Percentiles rank a stretch among this genome's conserved stretches.
These are phyloP conservation scores for Prunus mongolica DNA, from an alignment of 306 rosid species.

Conservation along the genomic window DNA sequence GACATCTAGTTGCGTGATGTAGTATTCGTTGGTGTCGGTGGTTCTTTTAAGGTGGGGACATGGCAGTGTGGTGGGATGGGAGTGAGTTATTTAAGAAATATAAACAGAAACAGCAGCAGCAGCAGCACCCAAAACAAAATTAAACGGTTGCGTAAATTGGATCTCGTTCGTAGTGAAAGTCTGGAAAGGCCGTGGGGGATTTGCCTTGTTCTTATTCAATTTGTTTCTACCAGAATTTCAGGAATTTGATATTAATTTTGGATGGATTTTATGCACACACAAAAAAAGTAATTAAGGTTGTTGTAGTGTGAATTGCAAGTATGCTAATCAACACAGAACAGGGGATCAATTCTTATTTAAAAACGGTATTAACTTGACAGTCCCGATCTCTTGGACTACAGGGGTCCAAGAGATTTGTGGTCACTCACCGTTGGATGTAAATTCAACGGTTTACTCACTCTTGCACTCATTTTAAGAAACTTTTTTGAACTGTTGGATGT, in stretches of 20 bases:
- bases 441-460: no score
- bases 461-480: no score
- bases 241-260: background rate
- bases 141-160: background rate
- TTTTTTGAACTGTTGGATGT: no score
- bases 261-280: background rate
- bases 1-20: background rate
- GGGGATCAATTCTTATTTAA: background rate
- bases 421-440: no score
- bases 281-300: background rate
- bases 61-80: background rate
- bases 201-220: background rate
- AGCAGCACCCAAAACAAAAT: background rate
- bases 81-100: background rate
- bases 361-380: background rate
- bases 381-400: no score
- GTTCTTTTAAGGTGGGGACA: background rate
- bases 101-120: background rate
- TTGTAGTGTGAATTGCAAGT: no score
- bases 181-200: background rate
- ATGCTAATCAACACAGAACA: no score
- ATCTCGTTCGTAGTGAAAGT: background rate
- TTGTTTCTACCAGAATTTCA: background rate
- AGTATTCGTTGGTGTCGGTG: slow-evolving; percentile 44
- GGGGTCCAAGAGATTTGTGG: no score